Evolutionary conservation across 1,284 basidiomycete species (phyloP).

Genomic region (Fomitopsis schrenkii): DNA sequence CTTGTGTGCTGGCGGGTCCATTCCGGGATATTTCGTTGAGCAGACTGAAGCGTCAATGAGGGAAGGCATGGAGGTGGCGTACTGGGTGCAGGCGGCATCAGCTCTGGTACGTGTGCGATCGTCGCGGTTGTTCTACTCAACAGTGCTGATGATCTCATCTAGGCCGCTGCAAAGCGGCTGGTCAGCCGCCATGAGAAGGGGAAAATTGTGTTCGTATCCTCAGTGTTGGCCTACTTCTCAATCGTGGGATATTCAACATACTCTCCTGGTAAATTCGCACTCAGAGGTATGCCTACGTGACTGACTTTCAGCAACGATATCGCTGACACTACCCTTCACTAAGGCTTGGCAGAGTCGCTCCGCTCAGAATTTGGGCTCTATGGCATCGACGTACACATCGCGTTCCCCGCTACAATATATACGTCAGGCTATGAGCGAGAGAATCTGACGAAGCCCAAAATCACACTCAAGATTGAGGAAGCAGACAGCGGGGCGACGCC

Average conservation of each 20-base stretch:
- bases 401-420: constrained; percentile 84
- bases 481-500: constrained; percentile 65
- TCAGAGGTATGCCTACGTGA: constrained; percentile 59
- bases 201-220: constrained; percentile 82
- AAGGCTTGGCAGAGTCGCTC: constrained; percentile 84
- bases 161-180: constrained; percentile 77
- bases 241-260: constrained; percentile 87
- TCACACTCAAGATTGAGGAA: constrained; percentile 83
- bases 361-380: constrained; percentile 82
- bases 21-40: constrained; percentile 74
- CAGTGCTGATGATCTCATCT: background rate
- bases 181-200: constrained; percentile 49
- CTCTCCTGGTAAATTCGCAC: constrained; percentile 85
- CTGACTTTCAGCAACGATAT: background rate
- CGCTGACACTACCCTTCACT: background rate
- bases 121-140: background rate
- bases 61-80: constrained; percentile 57
- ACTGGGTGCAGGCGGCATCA: constrained; percentile 76
- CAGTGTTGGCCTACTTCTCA: constrained; percentile 75
- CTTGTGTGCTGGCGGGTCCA: constrained; percentile 70
- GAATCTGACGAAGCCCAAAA: constrained; percentile 76
- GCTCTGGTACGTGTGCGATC: constrained; percentile 54
- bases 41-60: constrained; percentile 55
- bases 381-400: constrained; percentile 79
- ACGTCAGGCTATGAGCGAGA: constrained; percentile 81